Evolutionary conservation across 352 stramenopile genomes (phyloP).

Genomic region (Proteromonas lacertae): DNA sequence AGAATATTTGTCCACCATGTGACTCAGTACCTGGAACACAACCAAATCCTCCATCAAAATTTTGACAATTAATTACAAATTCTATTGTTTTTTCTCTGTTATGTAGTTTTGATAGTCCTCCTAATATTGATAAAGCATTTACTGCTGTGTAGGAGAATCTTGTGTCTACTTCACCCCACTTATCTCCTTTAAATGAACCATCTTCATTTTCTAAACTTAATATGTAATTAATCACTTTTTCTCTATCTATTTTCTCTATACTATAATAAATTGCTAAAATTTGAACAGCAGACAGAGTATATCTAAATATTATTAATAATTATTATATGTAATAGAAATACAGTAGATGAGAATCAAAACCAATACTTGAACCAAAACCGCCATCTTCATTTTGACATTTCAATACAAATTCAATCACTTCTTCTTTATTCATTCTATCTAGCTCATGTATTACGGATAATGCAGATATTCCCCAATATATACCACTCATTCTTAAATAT

Average conservation of each 20-base stretch:
- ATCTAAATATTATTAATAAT: too few species aligned
- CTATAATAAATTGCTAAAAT: conserved; percentile 66
- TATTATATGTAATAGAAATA: too few species aligned
- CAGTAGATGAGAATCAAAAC: conserved; percentile 77
- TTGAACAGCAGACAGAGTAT: conserved; percentile 82
- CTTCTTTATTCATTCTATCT: conserved; percentile 27
- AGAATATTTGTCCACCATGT: conserved; percentile 79
- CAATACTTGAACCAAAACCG: conserved; percentile 76
- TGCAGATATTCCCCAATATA: conserved; percentile 87
- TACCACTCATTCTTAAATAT: conserved; percentile 77
- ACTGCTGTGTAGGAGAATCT: conserved; percentile 94
- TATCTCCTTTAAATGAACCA: conserved; percentile 77
- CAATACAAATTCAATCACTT: conserved; percentile 73
- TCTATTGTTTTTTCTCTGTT: too few species aligned
- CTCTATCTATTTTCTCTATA: conserved; percentile 28
- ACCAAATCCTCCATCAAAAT: conserved; percentile 74
- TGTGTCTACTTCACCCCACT: conserved; percentile 88
- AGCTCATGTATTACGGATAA: conserved; percentile 40
- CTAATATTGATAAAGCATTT: conserved; percentile 60
- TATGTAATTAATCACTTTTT: conserved; percentile 38
- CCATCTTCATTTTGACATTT: conserved; percentile 50
- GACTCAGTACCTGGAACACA: conserved; percentile 57
- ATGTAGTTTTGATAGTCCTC: conserved; percentile 20
- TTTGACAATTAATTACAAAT: conserved; percentile 66
- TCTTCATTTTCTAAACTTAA: conserved; percentile 58